Conservation (phyloP, 2,329 filamentous ascomycete species). For the Lasiodiplodia theobromae region DNA sequence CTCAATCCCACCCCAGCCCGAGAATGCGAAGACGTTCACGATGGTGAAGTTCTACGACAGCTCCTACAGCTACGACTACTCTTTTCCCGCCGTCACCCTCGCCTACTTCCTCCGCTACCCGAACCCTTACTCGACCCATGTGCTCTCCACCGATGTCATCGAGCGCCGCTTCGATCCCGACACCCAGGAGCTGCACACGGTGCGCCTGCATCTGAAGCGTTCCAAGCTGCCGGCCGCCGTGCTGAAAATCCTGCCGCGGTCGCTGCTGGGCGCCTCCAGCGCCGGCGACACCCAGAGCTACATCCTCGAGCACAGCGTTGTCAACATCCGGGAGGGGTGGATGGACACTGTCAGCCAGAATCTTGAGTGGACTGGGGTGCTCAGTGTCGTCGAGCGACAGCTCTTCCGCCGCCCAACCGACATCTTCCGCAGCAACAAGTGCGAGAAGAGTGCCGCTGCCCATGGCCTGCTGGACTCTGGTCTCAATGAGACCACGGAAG, state of each 20-base stretch:
- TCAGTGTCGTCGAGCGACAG: slow-evolving; percentile 80
- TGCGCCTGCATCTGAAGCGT: slow-evolving; percentile 82
- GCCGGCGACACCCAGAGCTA: slow-evolving; percentile 74
- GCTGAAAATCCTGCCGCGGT: slow-evolving; percentile 76
- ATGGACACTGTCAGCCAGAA: slow-evolving; percentile 84
- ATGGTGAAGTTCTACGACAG: slow-evolving; percentile 62
- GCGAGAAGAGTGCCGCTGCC: slow-evolving; percentile 40
- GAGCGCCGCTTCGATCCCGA: slow-evolving; percentile 73
- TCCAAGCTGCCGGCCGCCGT: slow-evolving; percentile 78
- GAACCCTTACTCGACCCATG: slow-evolving; percentile 83
- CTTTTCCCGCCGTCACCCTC: slow-evolving; percentile 84
- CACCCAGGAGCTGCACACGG: slow-evolving; percentile 79
- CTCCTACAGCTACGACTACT: slow-evolving; percentile 78
- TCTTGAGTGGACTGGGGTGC: slow-evolving; percentile 80
- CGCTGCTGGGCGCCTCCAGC: slow-evolving; percentile 66
- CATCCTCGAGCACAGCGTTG: slow-evolving; percentile 79
- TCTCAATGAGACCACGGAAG: slow-evolving; percentile 62
- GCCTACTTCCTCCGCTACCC: slow-evolving; percentile 91
- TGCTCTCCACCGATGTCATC: slow-evolving; percentile 84
- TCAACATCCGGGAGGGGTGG: slow-evolving; percentile 81
- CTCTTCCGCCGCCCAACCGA: slow-evolving; percentile 64
- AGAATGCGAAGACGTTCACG: slow-evolving; percentile 32
- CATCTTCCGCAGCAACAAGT: slow-evolving; percentile 31
- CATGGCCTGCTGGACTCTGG: slow-evolving; percentile 35
- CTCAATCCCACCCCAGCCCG: slow-evolving; percentile 15